Conservation (phyloP, 2,329 filamentous ascomycete genomes). For the Colletotrichum abscissum region DNA sequence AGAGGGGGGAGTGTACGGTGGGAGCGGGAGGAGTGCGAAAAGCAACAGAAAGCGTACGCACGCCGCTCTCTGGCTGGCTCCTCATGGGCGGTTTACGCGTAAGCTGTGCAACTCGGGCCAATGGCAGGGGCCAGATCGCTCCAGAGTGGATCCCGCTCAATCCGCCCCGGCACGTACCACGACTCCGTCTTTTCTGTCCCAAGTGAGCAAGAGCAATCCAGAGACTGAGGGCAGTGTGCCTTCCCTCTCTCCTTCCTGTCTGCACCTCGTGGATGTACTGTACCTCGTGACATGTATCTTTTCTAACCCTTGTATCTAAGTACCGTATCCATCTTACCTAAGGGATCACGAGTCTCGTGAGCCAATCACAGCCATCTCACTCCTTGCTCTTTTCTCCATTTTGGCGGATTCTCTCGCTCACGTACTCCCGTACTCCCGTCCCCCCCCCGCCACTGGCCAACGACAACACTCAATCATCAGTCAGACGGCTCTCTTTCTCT, state of each 20-base stretch:
- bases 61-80: slow-evolving; percentile 32
- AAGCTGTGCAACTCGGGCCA: slow-evolving; percentile 43
- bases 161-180: slow-evolving; percentile 35
- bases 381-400: neutral
- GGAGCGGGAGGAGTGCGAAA: slow-evolving; percentile 17
- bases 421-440: neutral
- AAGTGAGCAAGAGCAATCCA: neutral
- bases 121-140: slow-evolving; percentile 31
- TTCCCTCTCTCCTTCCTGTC: neutral
- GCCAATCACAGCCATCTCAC: neutral
- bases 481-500: no score
- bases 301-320: neutral
- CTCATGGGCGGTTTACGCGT: slow-evolving; percentile 44
- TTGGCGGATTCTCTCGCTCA: neutral
- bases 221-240: neutral
- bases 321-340: neutral
- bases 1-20: slow-evolving; percentile 4
- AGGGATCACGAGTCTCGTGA: neutral
- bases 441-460: no score
- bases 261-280: neutral
- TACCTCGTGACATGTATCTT: neutral
- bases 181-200: slow-evolving; percentile 10
- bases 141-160: slow-evolving; percentile 25
- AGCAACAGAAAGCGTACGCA: slow-evolving; percentile 31
- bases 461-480: no score